phyloP scores from a whole-genome alignment of 305 asterid genomes.

The Plantago lanceolata region DNA sequence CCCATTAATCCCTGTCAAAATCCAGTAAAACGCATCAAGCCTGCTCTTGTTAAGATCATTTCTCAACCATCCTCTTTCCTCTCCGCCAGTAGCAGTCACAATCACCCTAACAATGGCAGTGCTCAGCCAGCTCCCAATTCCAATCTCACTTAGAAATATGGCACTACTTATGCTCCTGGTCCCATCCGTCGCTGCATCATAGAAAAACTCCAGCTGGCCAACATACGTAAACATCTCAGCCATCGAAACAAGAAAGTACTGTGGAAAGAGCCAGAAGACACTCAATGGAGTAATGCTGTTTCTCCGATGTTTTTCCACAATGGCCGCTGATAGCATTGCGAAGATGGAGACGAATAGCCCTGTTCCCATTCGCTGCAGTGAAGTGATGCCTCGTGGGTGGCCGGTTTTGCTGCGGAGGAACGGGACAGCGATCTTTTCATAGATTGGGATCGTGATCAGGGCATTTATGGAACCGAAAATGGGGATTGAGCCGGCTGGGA shows the following conservation, averaged over 20 bases:
- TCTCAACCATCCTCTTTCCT: conserved; percentile 52
- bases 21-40: conserved; percentile 64
- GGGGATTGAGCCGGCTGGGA: conserved; percentile 51
- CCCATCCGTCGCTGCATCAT: conserved; percentile 75
- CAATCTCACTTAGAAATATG: conserved; percentile 64
- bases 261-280: conserved; percentile 76
- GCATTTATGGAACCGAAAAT: conserved; percentile 48
- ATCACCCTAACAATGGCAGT: conserved; percentile 54
- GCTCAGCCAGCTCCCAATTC: conserved; percentile 85
- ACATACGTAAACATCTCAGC: conserved; percentile 79
- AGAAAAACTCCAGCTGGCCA: conserved; percentile 81
- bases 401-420: conserved; percentile 44
- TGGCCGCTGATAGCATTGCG: conserved; percentile 49
- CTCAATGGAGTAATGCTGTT: conserved; percentile 20
- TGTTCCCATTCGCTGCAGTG: conserved; percentile 54
- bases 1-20: conserved; percentile 48
- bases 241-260: conserved; percentile 53
- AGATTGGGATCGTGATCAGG: conserved; percentile 47
- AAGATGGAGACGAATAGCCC: conserved; percentile 52
- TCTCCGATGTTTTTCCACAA: conserved; percentile 45
- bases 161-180: conserved; percentile 77
- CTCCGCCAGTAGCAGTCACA: conserved; percentile 45
- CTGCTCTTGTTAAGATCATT: conserved; percentile 46
- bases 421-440: conserved; percentile 47
- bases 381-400: conserved; percentile 55